Base-by-base conservation (phyloP, 805 yeast genomes). In the Hanseniaspora valbyensis region DNA sequence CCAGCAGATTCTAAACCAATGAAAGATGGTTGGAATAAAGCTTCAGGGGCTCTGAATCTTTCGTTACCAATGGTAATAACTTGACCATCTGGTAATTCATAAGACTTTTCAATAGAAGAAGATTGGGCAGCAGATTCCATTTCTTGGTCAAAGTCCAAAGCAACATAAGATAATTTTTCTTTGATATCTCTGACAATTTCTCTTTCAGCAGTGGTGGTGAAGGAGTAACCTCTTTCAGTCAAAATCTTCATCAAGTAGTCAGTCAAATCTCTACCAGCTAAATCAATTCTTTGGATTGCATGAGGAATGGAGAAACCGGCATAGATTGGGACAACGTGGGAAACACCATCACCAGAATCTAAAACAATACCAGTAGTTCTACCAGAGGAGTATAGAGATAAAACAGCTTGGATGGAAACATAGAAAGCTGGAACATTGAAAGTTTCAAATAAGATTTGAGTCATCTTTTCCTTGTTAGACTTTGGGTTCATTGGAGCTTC, bases 401-500 rank as follows among this genome's bases (percentile, higher is more conserved):
- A 80, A 55, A 90, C 96, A 65, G 98, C 97, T 77, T 90, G 98
- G 69, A 92, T 90, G 64, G 95, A 82, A 61, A 92, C 96, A 83
- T 92, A 92, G 78, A 92, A 89, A 55, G 98, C 98, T 67, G 98
- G 98, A 59, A 89, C 96, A 73, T 90, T 90, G 81, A 92, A 92
- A 60, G 97, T 92, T 80, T 92, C 98, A 69, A 92, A 92, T 80
- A 92, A 78, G 69, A 92, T 90, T 77, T 92, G 97, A 60, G 97
- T 90, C 97, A 92, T 92, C 83, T 92, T 92, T 79, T 92, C 97
- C 80, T 97, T 88, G 89, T 92, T 92, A 61, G 92, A 81, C 76
- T 90, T 92, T 69, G 98, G 98, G 78, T 92, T 92, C 87, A 88
- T 85, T 74, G 98, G 98, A 60, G 98, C 98, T 81, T 92, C 98